Evolutionary conservation across 108 stramenopile species (phyloP).

Genomic region (Cyclotella atomus): DNA sequence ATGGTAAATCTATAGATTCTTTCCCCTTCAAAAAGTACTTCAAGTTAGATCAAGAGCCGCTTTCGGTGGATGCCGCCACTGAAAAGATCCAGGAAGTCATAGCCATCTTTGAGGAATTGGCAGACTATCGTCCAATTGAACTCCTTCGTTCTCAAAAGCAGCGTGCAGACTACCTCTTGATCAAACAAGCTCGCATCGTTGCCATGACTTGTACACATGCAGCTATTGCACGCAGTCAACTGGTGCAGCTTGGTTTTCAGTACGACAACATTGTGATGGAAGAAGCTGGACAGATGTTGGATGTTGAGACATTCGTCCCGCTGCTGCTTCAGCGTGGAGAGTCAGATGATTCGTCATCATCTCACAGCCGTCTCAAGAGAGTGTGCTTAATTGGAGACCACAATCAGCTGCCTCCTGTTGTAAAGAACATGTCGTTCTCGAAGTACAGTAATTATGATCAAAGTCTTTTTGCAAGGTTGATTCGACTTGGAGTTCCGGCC

Average conservation of each 20-base stretch:
- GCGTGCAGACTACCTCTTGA: conserved; percentile 94
- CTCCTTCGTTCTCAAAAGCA: conserved; percentile 91
- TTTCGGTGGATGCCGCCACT: conserved; percentile 55
- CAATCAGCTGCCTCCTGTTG: conserved; percentile 97
- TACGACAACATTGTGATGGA: conserved; percentile 99
- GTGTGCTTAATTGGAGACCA: conserved; percentile 97
- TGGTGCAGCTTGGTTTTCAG: conserved; percentile 93
- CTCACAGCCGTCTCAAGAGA: conserved; percentile 87
- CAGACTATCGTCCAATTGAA: conserved; percentile 95
- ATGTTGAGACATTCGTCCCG: conserved; percentile 96
- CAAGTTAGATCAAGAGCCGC: conserved; percentile 3
- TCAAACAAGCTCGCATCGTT: conserved; percentile 95
- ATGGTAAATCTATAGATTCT: conserved; percentile 18
- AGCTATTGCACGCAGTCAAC: conserved; percentile 90
- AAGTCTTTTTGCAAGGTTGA: conserved; percentile 93
- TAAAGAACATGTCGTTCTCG: conserved; percentile 87
- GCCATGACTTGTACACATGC: conserved; percentile 99
- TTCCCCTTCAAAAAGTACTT: conserved; percentile 81
- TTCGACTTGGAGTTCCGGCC: conserved; percentile 86
- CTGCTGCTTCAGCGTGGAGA: conserved; percentile 90
- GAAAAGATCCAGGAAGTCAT: conserved; percentile 55
- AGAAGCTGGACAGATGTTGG: conserved; percentile 97
- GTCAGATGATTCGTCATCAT: conserved; percentile 62
- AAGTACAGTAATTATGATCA: conserved; percentile 91
- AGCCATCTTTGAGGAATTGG: conserved; percentile 89